Evolutionary conservation across 306 rosid genomes (phyloP).

Genomic region (Sindora glabra): DNA sequence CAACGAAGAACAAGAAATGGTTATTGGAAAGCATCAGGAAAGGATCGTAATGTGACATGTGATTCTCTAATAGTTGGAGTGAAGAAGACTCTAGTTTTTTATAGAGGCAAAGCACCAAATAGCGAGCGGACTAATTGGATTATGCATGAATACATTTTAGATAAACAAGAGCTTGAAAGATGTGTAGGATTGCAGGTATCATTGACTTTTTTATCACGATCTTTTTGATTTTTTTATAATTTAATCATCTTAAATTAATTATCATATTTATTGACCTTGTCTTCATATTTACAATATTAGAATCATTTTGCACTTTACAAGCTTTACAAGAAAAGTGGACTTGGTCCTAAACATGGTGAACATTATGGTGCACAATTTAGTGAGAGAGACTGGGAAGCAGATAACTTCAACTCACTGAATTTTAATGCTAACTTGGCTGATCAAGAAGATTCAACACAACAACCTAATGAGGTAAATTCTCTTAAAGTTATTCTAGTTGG

Average conservation of each 20-base stretch:
- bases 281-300: constrained; percentile 31
- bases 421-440: no score
- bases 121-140: constrained; percentile 95
- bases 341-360: constrained; percentile 97
- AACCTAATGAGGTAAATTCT: constrained; percentile 5
- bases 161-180: constrained; percentile 75
- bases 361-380: constrained; percentile 91
- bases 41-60: constrained; percentile 57
- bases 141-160: constrained; percentile 89
- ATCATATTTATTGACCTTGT: no score
- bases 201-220: neutral
- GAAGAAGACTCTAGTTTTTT: constrained; percentile 81
- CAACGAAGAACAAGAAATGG: constrained; percentile 78
- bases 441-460: constrained; percentile 20
- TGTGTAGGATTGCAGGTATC: constrained; percentile 70
- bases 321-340: constrained; percentile 86
- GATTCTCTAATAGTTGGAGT: constrained; percentile 71
- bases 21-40: constrained; percentile 94
- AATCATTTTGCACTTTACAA: constrained; percentile 81
- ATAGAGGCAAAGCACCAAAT: constrained; percentile 71
- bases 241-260: no score
- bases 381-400: constrained; percentile 72
- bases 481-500: neutral
- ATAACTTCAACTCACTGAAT: constrained; percentile 22
- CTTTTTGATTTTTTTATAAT: neutral